Evolutionary conservation across 345 rosid species (phyloP).

Genomic region (Brassica juncea): DNA sequence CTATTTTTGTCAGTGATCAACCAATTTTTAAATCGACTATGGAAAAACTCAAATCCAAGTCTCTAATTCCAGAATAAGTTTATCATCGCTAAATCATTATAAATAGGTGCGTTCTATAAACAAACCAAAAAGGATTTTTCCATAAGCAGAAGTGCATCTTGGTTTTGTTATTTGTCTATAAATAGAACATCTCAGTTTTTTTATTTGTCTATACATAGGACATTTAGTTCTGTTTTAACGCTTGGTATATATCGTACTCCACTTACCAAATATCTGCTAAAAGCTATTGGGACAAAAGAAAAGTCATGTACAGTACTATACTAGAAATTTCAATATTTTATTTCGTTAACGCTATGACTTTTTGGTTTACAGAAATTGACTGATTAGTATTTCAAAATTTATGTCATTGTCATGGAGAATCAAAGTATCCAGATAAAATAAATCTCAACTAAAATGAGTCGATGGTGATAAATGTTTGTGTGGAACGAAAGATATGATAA

Average conservation of each 20-base stretch:
- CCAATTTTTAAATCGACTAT: background rate
- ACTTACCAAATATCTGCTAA: background rate
- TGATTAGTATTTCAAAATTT: slow-evolving; percentile 1
- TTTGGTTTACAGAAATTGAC: slow-evolving; percentile 14
- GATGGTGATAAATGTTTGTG: background rate
- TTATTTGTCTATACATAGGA: background rate
- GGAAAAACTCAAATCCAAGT: background rate
- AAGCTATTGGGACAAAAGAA: background rate
- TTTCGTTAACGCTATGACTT: slow-evolving; percentile 18
- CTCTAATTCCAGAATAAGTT: background rate
- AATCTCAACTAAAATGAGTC: background rate
- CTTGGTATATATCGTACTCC: background rate
- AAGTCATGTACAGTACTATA: background rate
- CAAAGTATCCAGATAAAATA: slow-evolving; percentile 15
- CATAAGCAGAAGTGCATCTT: slow-evolving; percentile 1
- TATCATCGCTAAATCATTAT: background rate
- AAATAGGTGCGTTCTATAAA: background rate
- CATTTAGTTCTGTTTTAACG: background rate
- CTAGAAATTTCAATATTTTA: background rate
- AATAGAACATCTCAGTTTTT: slow-evolving; percentile 9
- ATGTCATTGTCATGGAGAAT: slow-evolving; percentile 18
- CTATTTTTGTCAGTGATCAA: background rate
- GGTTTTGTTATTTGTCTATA: slow-evolving; percentile 4
- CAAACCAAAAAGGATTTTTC: background rate
- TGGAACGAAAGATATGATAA: background rate